Base-by-base conservation (phyloP, 192 early-diverging fungal species). In the Coemansia sp. region DNA sequence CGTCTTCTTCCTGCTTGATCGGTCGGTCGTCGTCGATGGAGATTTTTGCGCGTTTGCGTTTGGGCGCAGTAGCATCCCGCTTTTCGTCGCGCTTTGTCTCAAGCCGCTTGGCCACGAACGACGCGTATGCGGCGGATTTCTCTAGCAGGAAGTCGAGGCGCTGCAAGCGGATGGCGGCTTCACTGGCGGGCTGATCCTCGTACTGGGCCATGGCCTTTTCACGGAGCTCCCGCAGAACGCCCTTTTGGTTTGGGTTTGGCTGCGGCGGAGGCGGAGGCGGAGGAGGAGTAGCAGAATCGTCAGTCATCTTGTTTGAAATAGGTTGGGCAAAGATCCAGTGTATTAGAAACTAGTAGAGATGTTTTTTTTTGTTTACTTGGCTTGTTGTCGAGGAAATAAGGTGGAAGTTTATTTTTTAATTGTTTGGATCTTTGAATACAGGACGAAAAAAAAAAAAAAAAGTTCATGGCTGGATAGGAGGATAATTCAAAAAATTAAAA, bases 121-220 rank as follows among this genome's bases (percentile, higher is more conserved):
- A 86, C 43, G 89, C 89, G 73, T 94, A 96, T 0, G 91, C 86
- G 3, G 91, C 86, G 0, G 94, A 93, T 67, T 90, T 91, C 70
- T 92, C 90, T 5, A 96, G 78, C 62, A 96, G 84, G 68, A 91
- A 92, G 62, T 92, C 84, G 12, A 94, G 80, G 23, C 92, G 88
- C 66, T 92, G 87, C 67, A 89, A 81, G 20, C 91, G 83, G 64
- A 92, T 86, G 39, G 86, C 79, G 38, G 87, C 85, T 45, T 77
- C 75, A 45, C 85, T 85, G 21, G 84, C 68, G 48, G 8, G 12
- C 21, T 33, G 35, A 0, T 78, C 68, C 36, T 87, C 85, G 71
- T 88, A 92, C 70, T 90, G 85, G 9, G 77, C 83, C 41, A 88
- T 75, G 57, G 92, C 89, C 87, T 91, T 75, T 43, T 73, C 66